Evolutionary conservation across 176 grass and related monocot species (phyloP), one percentile per base, ranked within the genome.

Genomic region (Echinochloa phyllopogon): DNA sequence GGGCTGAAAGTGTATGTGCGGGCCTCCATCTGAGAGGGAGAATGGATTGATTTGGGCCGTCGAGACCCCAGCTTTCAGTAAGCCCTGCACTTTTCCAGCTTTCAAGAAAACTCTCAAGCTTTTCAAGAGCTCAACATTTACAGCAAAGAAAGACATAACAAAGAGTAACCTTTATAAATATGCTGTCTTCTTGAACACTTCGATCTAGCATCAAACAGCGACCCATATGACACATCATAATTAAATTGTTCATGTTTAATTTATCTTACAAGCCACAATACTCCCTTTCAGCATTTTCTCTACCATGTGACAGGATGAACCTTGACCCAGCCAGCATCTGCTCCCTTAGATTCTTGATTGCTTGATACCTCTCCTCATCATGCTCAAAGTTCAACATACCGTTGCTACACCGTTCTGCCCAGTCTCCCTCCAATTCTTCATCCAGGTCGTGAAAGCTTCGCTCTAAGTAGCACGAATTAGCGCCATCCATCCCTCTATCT

Each of bases 311-410:
- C 76, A 86, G 7, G 83, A 86, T 41, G 76, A 94, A 84, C 75
- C 93, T 90, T 47, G 90, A 90, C 6, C 93, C 93, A 17, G 93
- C 84, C 33, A 94, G 27, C 93, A 94, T 94, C 67, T 92, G 90
- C 56, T 94, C 93, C 50, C 93, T 94, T 21, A 94, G 88, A 40
- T 87, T 84, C 90, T 94, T 94, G 50, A 94, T 91, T 10, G 88
- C 81, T 42, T 86, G 85, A 61, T 94, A 94, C 48, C 90, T 89
- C 84, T 90, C 92, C 16, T 89, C 89, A n/a, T 92, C 90, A 59
- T 89, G 87, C 37, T 88, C 86, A 11, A 87, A 82, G 58, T 65
- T 94, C 42, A 75, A 64, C 58, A 83, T 50, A 10, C 84, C 88
- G 3, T 88, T 64, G 87, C 89, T 78, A 37, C 61, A 88, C n/a